phyloP scores from a whole-genome alignment of 2,329 filamentous ascomycete species.

The Colletotrichum shisoi region DNA sequence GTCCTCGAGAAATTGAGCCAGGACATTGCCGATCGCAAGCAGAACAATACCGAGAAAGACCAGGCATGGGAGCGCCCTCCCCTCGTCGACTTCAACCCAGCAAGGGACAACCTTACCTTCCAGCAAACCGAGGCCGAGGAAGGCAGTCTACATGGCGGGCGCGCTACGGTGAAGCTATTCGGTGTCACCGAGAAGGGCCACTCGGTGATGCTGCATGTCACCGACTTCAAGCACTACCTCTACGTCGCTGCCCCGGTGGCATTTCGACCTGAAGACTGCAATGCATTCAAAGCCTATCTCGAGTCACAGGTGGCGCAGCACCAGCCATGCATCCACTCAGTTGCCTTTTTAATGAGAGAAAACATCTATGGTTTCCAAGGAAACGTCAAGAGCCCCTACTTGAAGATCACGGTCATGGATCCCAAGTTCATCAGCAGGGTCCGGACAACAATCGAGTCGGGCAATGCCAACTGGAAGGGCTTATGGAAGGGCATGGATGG shows the following conservation, averaged over 20 bases:
- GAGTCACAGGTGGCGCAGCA: constrained; percentile 80
- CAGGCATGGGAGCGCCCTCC: constrained; percentile 82
- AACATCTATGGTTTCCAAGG: constrained; percentile 95
- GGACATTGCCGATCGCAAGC: constrained; percentile 84
- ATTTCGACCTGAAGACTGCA: constrained; percentile 81
- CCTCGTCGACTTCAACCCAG: constrained; percentile 60
- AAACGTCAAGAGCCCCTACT: constrained; percentile 87
- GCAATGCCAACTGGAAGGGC: constrained; percentile 85
- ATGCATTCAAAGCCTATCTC: constrained; percentile 79
- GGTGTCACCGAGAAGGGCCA: constrained; percentile 85
- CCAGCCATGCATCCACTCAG: constrained; percentile 77
- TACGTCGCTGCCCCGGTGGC: constrained; percentile 87
- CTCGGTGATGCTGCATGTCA: constrained; percentile 93
- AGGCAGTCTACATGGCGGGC: constrained; percentile 79
- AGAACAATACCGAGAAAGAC: constrained; percentile 89
- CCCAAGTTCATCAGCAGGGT: constrained; percentile 83
- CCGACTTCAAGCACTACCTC: constrained; percentile 94
- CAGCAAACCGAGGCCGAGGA: constrained; percentile 97
- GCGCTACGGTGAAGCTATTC: constrained; percentile 85
- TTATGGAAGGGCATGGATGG: constrained; percentile 78
- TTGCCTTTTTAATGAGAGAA: constrained; percentile 83
- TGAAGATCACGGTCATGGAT: constrained; percentile 92
- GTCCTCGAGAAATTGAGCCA: constrained; percentile 96
- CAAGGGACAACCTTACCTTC: constrained; percentile 78
- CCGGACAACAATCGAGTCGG: constrained; percentile 76